Evolutionary conservation across 2,329 filamentous ascomycete genomes (phyloP).

Genomic region (Pseudogymnoascus sp.): DNA sequence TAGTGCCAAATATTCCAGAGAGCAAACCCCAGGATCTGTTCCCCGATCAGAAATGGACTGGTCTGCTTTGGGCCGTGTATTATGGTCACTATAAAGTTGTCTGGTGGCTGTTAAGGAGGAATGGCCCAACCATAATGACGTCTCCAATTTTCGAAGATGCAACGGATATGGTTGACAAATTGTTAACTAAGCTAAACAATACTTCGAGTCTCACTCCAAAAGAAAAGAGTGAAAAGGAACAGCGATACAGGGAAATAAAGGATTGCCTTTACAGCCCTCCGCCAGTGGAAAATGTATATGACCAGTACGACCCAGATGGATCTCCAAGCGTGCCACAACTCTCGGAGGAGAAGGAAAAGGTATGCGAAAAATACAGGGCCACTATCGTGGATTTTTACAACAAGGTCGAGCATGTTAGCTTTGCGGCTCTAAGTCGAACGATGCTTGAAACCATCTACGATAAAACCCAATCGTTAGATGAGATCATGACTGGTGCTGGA

Average conservation of each 20-base stretch:
- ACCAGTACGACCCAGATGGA: background rate
- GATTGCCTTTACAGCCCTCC: background rate
- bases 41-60: background rate
- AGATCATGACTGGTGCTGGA: background rate
- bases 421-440: background rate
- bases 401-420: background rate
- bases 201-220: background rate
- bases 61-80: background rate
- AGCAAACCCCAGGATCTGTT: background rate
- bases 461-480: background rate
- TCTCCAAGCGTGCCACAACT: background rate
- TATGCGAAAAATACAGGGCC: background rate
- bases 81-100: background rate
- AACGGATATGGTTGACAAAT: background rate
- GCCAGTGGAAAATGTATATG: background rate
- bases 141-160: background rate
- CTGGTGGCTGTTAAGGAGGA: background rate
- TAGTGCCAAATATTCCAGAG: background rate
- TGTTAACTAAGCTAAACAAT: background rate
- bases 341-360: background rate
- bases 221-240: background rate
- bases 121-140: background rate
- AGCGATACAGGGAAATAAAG: background rate
- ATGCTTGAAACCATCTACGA: background rate
- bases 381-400: conserved; percentile 1